Base-by-base conservation (phyloP, 2,329 filamentous ascomycete genomes). In the Colletotrichum viniferum region DNA sequence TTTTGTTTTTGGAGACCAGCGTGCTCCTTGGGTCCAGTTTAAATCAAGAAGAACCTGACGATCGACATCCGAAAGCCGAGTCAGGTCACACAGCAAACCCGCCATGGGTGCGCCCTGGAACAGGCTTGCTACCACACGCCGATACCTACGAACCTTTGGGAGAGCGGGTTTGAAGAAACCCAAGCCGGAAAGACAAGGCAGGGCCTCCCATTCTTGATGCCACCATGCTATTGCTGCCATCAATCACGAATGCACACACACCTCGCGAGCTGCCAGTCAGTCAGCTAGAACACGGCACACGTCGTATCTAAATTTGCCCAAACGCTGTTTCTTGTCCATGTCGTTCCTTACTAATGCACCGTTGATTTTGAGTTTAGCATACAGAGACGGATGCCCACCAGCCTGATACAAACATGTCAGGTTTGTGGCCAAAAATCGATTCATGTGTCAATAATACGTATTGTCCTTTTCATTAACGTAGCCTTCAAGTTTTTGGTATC, bases 21-120 rank as follows among this genome's bases (percentile, higher is more conserved):
- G 28, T 24, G 8, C 63, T 58, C 65, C 61, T 61, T 72, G 21
- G 52, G 26, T 32, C 69, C 69, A 61, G 13, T 63, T 34, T 52
- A 68, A 68, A 75, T 64, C 69, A 73, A 63, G 69, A 38, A 32
- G 26, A 34, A 67, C 52, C 48, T 58, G 69, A 63, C 63, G 73
- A 75, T 68, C 63, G 43, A 67, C 69, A 73, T 75, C 62, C 63
- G 69, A 68, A 48, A 68, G 63, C 69, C 43, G 69, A 73, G 69
- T 73, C 69, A 73, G 56, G 43, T 38, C 61, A 71, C 68, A 21
- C 60, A 21, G 1, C 43, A 52, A 52, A 52, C 43, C 38, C 30
- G 30, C 12, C 38, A 26, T 32, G 56, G 58, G 38, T 30, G 12
- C 18, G 36, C 36, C 28, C n/a, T 69, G 67, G 28, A 34, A 34